phyloP scores from a whole-genome alignment of 805 yeast species.

The Metschnikowia henanensis region DNA sequence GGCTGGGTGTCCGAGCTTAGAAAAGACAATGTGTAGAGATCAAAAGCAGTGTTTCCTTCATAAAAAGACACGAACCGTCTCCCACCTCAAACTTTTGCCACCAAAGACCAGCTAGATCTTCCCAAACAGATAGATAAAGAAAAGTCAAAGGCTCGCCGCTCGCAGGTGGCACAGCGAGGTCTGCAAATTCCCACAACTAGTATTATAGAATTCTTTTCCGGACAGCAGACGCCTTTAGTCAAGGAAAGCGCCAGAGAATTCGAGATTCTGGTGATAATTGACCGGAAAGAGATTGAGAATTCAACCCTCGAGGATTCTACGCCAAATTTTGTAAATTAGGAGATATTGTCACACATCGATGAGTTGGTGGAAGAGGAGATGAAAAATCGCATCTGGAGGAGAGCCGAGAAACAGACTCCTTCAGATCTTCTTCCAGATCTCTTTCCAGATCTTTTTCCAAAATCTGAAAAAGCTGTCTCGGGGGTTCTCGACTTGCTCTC shows the following conservation, averaged over 20 bases:
- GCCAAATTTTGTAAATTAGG: slow-evolving; percentile 35
- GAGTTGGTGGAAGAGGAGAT: slow-evolving; percentile 19
- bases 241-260: slow-evolving; percentile 31
- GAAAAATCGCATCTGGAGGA: not conserved
- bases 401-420: not conserved
- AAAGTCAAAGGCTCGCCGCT: slow-evolving; percentile 28
- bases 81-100: not conserved
- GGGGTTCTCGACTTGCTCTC: slow-evolving; percentile 20
- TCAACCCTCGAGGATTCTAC: slow-evolving; percentile 11
- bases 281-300: slow-evolving; percentile 33
- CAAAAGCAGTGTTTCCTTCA: too few species aligned
- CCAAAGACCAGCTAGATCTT: slow-evolving; percentile 1
- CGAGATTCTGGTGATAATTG: slow-evolving; percentile 40
- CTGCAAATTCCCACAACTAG: slow-evolving; percentile 40
- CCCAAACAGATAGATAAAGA: slow-evolving; percentile 3
- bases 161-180: slow-evolving; percentile 47
- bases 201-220: too few species aligned
- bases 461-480: slow-evolving; percentile 19
- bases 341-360: slow-evolving; percentile 19
- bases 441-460: slow-evolving; percentile 17
- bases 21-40: too few species aligned
- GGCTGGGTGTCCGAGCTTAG: too few species aligned
- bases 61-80: too few species aligned
- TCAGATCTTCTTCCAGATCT: not conserved
- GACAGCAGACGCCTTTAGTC: slow-evolving; percentile 8